Conservation (phyloP, 305 asterid genomes). For the Fraxinus latifolia region DNA sequence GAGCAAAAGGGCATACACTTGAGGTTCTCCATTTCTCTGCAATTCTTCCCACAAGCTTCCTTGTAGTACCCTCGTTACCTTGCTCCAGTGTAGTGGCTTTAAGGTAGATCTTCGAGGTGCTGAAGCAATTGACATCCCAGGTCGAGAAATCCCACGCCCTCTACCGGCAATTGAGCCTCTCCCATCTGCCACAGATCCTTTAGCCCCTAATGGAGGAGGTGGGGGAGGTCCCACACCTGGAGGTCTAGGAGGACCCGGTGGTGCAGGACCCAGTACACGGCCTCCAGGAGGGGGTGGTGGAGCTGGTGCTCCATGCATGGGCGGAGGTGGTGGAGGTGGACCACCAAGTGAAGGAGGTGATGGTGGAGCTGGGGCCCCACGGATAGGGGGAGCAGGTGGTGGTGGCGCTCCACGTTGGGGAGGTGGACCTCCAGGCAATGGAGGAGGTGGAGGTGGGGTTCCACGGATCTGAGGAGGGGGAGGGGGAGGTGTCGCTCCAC, state of each 20-base stretch:
- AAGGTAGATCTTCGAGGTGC: slow-evolving; percentile 70
- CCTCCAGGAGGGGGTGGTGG: slow-evolving; percentile 63
- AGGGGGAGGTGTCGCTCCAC: neutral
- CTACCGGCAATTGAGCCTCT: slow-evolving; percentile 32
- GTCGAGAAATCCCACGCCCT: slow-evolving; percentile 56
- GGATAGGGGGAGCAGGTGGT: slow-evolving; percentile 11
- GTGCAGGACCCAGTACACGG: slow-evolving; percentile 26
- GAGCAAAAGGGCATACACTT: slow-evolving; percentile 58
- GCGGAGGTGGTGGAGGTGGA: slow-evolving; percentile 62
- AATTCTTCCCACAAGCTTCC: slow-evolving; percentile 99
- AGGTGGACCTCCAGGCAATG: slow-evolving; percentile 9
- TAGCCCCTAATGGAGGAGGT: slow-evolving; percentile 66
- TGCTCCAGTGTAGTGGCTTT: slow-evolving; percentile 99
- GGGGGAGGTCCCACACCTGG: slow-evolving; percentile 88
- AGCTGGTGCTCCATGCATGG: slow-evolving; percentile 41
- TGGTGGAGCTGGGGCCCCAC: slow-evolving; percentile 27
- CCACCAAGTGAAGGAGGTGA: slow-evolving; percentile 29
- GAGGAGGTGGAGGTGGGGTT: slow-evolving; percentile 6
- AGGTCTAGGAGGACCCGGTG: slow-evolving; percentile 66
- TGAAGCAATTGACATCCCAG: slow-evolving; percentile 31
- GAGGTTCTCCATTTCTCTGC: slow-evolving; percentile 88
- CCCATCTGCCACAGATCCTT: slow-evolving; percentile 44
- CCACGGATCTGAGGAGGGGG: neutral
- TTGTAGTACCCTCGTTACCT: slow-evolving; percentile 91
- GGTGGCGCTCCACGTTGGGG: slow-evolving; percentile 8